phyloP scores from a whole-genome alignment of 176 grass and related monocot genomes.

The Guadua angustifolia region DNA sequence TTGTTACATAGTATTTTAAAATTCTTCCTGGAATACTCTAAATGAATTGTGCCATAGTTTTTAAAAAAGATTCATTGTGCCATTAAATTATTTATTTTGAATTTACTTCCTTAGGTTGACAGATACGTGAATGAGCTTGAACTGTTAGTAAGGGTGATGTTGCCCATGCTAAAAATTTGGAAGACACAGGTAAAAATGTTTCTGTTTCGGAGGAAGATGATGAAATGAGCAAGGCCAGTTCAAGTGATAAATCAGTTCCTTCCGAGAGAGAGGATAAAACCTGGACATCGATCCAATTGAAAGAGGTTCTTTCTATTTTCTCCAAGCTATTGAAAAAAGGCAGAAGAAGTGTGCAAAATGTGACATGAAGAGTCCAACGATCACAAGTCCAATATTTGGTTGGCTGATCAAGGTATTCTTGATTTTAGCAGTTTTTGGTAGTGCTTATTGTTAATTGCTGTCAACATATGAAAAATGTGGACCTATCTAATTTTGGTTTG shows the following conservation, averaged over 20 bases:
- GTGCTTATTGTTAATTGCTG: not conserved
- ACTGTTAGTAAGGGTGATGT: slow-evolving; percentile 72
- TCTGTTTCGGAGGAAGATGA: slow-evolving; percentile 41
- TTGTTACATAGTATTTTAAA: not conserved
- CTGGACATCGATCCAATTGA: slow-evolving; percentile 80
- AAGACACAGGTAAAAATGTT: slow-evolving; percentile 36
- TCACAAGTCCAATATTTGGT: slow-evolving; percentile 73
- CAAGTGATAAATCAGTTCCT: slow-evolving; percentile 43
- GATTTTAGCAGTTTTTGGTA: slow-evolving; percentile 9
- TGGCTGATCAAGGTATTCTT: slow-evolving; percentile 84
- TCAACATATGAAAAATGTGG: not conserved
- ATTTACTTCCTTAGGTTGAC: slow-evolving; percentile 57
- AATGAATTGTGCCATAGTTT: not conserved
- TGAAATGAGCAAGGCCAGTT: slow-evolving; percentile 40
- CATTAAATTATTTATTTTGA: slow-evolving; percentile 11
- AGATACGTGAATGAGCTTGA: slow-evolving; percentile 60
- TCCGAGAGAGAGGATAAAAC: slow-evolving; percentile 38
- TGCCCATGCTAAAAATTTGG: slow-evolving; percentile 63
- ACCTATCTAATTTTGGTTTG: slow-evolving; percentile 17
- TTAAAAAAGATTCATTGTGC: not conserved
- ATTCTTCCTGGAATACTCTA: not conserved
- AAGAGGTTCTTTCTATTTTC: slow-evolving; percentile 64
- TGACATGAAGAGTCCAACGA: slow-evolving; percentile 56
- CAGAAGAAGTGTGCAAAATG: slow-evolving; percentile 73
- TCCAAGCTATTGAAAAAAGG: slow-evolving; percentile 58